Evolutionary conservation across 768 basidiomycete species (phyloP).

Genomic region (Russula griseocarnosa): DNA sequence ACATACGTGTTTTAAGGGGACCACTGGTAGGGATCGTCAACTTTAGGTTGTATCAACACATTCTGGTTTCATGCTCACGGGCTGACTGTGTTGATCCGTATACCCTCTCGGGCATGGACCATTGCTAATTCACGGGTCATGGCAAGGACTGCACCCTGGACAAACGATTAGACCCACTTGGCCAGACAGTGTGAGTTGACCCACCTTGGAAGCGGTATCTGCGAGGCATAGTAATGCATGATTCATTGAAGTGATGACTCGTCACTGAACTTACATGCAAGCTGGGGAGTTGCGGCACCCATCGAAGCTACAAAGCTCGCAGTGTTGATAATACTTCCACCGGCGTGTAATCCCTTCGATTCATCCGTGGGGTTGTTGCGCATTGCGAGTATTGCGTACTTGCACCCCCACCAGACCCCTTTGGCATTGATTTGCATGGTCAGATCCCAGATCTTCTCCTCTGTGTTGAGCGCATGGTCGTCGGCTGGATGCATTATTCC

Average conservation of each 20-base stretch:
- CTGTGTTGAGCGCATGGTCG: slow-evolving; percentile 93
- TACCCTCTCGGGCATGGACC: slow-evolving; percentile 96
- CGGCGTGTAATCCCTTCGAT: slow-evolving; percentile 70
- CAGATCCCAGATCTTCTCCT: slow-evolving; percentile 93
- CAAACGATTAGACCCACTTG: slow-evolving; percentile 13
- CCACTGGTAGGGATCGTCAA: slow-evolving; percentile 50
- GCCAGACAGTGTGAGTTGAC: slow-evolving; percentile 2
- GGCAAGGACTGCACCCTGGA: slow-evolving; percentile 89
- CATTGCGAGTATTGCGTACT: slow-evolving; percentile 97
- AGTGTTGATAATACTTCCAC: slow-evolving; percentile 95
- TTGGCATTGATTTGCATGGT: slow-evolving; percentile 95
- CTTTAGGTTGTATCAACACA: slow-evolving; percentile 7
- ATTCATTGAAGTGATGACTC: background rate
- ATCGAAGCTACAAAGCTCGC: slow-evolving; percentile 94
- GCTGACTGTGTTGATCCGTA: slow-evolving; percentile 93
- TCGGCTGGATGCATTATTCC: slow-evolving; percentile 99
- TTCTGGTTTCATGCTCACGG: slow-evolving; percentile 56
- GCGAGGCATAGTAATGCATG: slow-evolving; percentile 13
- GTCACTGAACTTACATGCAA: slow-evolving; percentile 73
- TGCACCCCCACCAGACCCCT: slow-evolving; percentile 99
- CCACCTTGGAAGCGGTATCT: slow-evolving; percentile 94
- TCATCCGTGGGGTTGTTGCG: slow-evolving; percentile 82
- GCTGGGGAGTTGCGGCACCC: slow-evolving; percentile 96
- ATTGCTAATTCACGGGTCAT: slow-evolving; percentile 98
- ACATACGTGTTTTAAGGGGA: slow-evolving; percentile 88